These are phyloP conservation scores for Juglanconis sp. DNA, from an alignment of 2,329 filamentous ascomycete genomes.

Conservation along the genomic window DNA sequence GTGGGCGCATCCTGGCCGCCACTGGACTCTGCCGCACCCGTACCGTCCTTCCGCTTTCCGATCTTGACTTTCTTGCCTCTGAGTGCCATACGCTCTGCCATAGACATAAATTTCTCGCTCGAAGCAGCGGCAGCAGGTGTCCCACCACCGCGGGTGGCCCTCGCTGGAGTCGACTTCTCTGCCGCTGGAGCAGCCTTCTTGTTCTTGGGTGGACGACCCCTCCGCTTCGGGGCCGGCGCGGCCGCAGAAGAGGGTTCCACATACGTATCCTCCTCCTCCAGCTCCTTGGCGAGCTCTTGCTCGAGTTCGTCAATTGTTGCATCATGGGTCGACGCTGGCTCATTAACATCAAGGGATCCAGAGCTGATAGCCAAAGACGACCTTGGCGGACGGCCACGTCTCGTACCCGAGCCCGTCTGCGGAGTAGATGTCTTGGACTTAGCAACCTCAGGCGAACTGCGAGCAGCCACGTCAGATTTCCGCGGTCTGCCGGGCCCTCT, in stretches of 20 bases:
- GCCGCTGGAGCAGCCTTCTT: constrained; percentile 15
- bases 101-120: constrained; percentile 44
- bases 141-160: not conserved
- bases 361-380: constrained; percentile 17
- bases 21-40: not conserved
- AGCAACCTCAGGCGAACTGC: constrained; percentile 6
- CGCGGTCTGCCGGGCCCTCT: constrained; percentile 27
- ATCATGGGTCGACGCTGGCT: constrained; percentile 17
- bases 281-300: constrained; percentile 31
- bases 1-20: not conserved
- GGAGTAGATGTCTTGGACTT: constrained; percentile 10
- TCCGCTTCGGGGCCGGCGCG: constrained; percentile 21
- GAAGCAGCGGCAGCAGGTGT: constrained; percentile 7
- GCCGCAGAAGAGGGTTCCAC: not conserved
- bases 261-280: constrained; percentile 21
- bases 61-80: constrained; percentile 54
- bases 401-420: constrained; percentile 16
- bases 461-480: constrained; percentile 19
- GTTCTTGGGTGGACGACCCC: constrained; percentile 33
- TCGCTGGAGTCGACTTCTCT: not conserved
- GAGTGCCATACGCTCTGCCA: constrained; percentile 55
- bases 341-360: constrained; percentile 5
- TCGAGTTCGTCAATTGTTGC: constrained; percentile 31
- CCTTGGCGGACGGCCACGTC: constrained; percentile 18
- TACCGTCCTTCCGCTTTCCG: constrained; percentile 30